Evolutionary conservation across 305 asterid species (phyloP).

Genomic region (Nicotiana rustica): DNA sequence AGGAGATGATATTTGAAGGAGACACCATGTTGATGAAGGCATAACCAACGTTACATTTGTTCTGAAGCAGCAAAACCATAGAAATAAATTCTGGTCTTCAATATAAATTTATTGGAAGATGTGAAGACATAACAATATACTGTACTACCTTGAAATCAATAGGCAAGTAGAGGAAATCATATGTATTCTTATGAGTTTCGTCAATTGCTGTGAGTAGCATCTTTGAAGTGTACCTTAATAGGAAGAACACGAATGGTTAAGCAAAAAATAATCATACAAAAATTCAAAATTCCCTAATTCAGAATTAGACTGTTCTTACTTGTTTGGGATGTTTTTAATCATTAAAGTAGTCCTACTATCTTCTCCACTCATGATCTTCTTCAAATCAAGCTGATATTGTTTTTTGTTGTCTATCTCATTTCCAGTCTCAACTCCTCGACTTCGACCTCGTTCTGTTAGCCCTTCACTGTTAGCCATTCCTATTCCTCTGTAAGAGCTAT

Average conservation of each 20-base stretch:
- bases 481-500: constrained; percentile 70
- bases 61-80: constrained; percentile 56
- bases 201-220: constrained; percentile 92
- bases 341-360: constrained; percentile 90
- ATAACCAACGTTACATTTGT: constrained; percentile 97
- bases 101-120: not conserved
- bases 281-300: constrained; percentile 27
- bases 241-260: constrained; percentile 23
- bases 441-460: constrained; percentile 66
- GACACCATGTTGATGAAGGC: constrained; percentile 97
- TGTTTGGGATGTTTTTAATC: constrained; percentile 96
- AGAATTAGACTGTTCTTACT: constrained; percentile 55
- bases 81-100: constrained; percentile 5
- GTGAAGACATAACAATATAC: not conserved
- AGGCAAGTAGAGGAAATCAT: constrained; percentile 94
- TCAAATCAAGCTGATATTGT: constrained; percentile 90
- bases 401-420: constrained; percentile 75
- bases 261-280: constrained; percentile 12
- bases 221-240: constrained; percentile 89
- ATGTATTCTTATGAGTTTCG: constrained; percentile 87
- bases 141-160: constrained; percentile 90
- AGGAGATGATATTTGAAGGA: constrained; percentile 78
- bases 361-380: constrained; percentile 75
- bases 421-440: constrained; percentile 71
- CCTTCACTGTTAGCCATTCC: constrained; percentile 62